A percentile compares a stretch with the other conserved stretches of the same genome.
phyloP scores from a whole-genome alignment of 768 basidiomycete genomes.

The Chalciporus chontae region DNA sequence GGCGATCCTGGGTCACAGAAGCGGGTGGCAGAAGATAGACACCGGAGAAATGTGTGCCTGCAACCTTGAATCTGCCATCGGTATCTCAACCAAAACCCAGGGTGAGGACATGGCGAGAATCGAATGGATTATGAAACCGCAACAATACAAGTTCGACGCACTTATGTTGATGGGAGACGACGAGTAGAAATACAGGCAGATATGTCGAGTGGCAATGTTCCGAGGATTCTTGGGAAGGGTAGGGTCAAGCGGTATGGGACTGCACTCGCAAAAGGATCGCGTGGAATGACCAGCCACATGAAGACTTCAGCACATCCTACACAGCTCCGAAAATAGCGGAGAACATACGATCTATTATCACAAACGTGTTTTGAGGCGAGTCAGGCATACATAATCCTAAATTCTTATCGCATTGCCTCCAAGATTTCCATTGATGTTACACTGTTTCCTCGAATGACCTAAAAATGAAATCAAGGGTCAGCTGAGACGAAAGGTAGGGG shows the following conservation, averaged over 20 bases:
- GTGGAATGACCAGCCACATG: background rate
- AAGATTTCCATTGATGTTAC: slow-evolving; percentile 93
- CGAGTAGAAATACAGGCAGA: background rate
- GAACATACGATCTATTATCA: slow-evolving; percentile 8
- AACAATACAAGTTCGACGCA: background rate
- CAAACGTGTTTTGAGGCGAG: slow-evolving; percentile 1
- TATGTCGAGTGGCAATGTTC: background rate
- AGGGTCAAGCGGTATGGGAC: background rate
- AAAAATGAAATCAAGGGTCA: slow-evolving; percentile 10
- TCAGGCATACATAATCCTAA: background rate
- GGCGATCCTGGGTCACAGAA: too few species aligned
- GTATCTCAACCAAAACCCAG: too few species aligned
- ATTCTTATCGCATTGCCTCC: slow-evolving; percentile 50
- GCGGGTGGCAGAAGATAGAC: too few species aligned
- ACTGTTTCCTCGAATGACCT: slow-evolving; percentile 97
- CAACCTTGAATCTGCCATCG: too few species aligned
- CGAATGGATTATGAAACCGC: background rate
- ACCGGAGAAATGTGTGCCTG: too few species aligned
- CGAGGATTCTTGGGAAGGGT: background rate
- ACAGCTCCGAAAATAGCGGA: background rate
- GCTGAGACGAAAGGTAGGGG: background rate
- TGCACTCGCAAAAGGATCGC: slow-evolving; percentile 9
- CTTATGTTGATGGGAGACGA: background rate
- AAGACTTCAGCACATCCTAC: background rate
- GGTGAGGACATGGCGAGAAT: background rate